Evolutionary conservation across 2,329 filamentous ascomycete species (phyloP), one percentile per base, ranked within the genome.

Genomic region (Exophiala dermatitidis): DNA sequence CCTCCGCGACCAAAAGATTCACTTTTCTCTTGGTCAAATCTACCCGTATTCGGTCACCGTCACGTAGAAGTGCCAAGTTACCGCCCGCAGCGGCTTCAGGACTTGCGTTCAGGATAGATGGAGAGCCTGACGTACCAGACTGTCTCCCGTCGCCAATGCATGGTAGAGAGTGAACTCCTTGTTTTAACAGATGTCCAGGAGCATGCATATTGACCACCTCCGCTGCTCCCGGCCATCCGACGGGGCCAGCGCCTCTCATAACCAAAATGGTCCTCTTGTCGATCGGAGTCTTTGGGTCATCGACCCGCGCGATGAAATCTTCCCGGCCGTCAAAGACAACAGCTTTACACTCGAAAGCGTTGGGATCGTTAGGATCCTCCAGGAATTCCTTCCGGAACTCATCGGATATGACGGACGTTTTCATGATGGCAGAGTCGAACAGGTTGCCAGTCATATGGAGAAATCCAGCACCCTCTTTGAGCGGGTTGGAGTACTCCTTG

Each of bases 71-170:
- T 3, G 74, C 76, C 19, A 80, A 67, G 49, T 79, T 79, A 1
- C 77, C 77, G 5, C 76, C 77, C 6, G 74, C 74, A 1, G 77
- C 76, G 8, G 77, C 77, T 63, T 80, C 77, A 5, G 77, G 77
- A 42, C 72, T 77, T 1, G 76, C 77, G 55, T 80, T 79, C n/a
- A 80, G 65, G 47, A 80, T 79, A 0, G 75, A 78, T 1, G 77
- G 77, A 2, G 74, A 77, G 0, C 74, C 76, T 2, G 77, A 79
- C 2, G 77, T 80, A 32, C 77, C 77, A 5, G 75, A 78, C 61
- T 80, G 77, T 44, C 77, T 67, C 1, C 77, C 77, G 60, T 80
- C 77, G 4, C 77, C 77, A 53, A 80, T 75, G 52, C 75, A 78
- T 5, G 73, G 72, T 45, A 80, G 64, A 43, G 74, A 68, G 57